Percentiles rank a stretch among this genome's conserved stretches.
phyloP scores from a whole-genome alignment of 768 basidiomycete genomes.

The Tylopilus sp. region DNA sequence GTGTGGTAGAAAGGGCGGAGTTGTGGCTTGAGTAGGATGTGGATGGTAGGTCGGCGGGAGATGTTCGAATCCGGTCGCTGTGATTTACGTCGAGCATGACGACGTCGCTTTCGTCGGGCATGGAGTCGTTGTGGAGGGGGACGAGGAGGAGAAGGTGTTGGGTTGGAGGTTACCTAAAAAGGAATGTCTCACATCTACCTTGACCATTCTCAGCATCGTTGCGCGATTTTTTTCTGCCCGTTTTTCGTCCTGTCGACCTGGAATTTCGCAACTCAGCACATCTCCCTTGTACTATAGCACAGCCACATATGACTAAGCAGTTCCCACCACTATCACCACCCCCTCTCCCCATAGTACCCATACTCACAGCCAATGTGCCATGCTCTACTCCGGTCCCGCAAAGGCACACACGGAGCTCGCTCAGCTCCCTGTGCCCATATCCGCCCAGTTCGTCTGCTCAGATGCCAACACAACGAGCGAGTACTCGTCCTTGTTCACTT shows the following conservation, averaged over 20 bases:
- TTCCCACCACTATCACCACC: slow-evolving; percentile 14
- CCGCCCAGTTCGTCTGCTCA: too few species aligned
- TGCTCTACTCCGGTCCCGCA: too few species aligned
- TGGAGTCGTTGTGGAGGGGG: slow-evolving; percentile 15
- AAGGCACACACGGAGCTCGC: too few species aligned
- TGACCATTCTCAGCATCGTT: slow-evolving; percentile 29
- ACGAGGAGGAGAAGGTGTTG: slow-evolving; percentile 30
- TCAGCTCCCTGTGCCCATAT: too few species aligned
- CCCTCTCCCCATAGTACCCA: too few species aligned
- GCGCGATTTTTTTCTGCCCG: slow-evolving; percentile 22
- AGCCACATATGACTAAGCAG: slow-evolving; percentile 25
- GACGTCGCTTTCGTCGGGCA: slow-evolving; percentile 28
- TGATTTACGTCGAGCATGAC: slow-evolving; percentile 25
- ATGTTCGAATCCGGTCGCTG: background rate
- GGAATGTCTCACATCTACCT: slow-evolving; percentile 32
- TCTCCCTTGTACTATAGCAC: slow-evolving; percentile 1
- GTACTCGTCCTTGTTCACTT: too few species aligned
- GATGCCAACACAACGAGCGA: too few species aligned
- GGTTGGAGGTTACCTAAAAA: slow-evolving; percentile 35
- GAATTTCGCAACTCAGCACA: slow-evolving; percentile 22
- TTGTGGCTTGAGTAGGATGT: slow-evolving; percentile 16
- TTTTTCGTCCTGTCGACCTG: slow-evolving; percentile 22
- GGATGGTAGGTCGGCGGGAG: slow-evolving; percentile 4
- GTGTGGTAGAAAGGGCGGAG: slow-evolving; percentile 13
- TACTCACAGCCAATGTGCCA: too few species aligned